Evolutionary conservation across 2,329 filamentous ascomycete genomes (phyloP).

Genomic region (Fusarium siculi): DNA sequence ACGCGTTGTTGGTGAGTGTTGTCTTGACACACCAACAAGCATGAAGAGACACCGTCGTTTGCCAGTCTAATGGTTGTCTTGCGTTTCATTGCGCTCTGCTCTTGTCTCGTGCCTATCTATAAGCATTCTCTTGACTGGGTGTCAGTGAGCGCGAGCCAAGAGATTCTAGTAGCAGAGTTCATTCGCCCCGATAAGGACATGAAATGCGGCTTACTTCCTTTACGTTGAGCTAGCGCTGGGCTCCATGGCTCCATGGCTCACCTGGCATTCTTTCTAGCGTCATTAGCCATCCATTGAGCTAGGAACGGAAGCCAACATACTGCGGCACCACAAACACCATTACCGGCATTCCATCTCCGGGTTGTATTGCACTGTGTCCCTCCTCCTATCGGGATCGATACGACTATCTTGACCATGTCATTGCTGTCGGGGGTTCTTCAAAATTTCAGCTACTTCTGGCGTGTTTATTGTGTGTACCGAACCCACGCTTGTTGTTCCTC

Average conservation of each 20-base stretch:
- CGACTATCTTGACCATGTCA: not conserved
- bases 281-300: constrained; percentile 17
- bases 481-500: not conserved
- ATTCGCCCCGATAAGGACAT: constrained; percentile 30
- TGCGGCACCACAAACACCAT: constrained; percentile 14
- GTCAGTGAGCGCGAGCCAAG: constrained; percentile 1
- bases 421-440: not conserved
- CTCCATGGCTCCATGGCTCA: constrained; percentile 19
- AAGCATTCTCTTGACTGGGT: not conserved
- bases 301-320: constrained; percentile 24
- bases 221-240: not conserved
- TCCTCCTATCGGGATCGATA: not conserved
- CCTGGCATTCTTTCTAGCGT: constrained; percentile 37
- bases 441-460: not conserved
- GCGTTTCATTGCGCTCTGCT: not conserved
- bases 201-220: constrained; percentile 13
- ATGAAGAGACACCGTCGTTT: constrained; percentile 28
- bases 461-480: not conserved
- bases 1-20: not conserved
- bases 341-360: constrained; percentile 29
- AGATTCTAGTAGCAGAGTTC: constrained; percentile 1
- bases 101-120: constrained; percentile 8
- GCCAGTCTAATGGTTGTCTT: not conserved
- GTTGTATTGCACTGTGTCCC: not conserved
- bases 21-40: not conserved